These are phyloP conservation scores for Megacollybia marginata DNA, from an alignment of 768 basidiomycete genomes.

Conservation along the genomic window DNA sequence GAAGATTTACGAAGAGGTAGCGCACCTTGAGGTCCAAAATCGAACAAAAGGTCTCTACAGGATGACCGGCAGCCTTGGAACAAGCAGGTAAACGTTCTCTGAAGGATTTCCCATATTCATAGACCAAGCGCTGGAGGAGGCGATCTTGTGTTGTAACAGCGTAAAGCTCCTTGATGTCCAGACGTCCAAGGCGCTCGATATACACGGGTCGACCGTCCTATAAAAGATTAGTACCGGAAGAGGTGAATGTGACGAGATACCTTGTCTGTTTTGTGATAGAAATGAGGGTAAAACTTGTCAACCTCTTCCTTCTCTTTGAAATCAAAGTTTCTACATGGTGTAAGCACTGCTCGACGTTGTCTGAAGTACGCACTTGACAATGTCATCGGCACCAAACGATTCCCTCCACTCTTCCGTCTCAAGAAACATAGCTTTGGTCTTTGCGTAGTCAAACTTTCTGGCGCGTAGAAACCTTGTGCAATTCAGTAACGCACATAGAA, in stretches of 20 bases:
- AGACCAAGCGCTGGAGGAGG: slow-evolving; percentile 80
- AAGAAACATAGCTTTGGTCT: slow-evolving; percentile 80
- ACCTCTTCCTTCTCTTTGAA: slow-evolving; percentile 80
- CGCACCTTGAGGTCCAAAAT: slow-evolving; percentile 74
- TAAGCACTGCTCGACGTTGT: not conserved
- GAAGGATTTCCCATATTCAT: slow-evolving; percentile 89
- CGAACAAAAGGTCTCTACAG: slow-evolving; percentile 95
- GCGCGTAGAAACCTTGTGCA: slow-evolving; percentile 77
- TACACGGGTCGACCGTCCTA: slow-evolving; percentile 95
- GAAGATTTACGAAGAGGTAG: slow-evolving; percentile 55
- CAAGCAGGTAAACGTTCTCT: slow-evolving; percentile 76
- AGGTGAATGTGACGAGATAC: slow-evolving; percentile 25
- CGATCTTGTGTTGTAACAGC: slow-evolving; percentile 78
- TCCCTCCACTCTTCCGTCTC: slow-evolving; percentile 85
- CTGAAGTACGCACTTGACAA: slow-evolving; percentile 45
- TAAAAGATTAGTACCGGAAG: not conserved
- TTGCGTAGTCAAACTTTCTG: slow-evolving; percentile 80
- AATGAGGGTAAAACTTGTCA: slow-evolving; percentile 92
- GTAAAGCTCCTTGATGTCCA: slow-evolving; percentile 84
- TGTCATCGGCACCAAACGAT: slow-evolving; percentile 74
- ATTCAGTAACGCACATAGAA: not conserved
- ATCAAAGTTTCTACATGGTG: slow-evolving; percentile 61
- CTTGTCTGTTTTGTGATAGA: slow-evolving; percentile 94
- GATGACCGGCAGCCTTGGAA: slow-evolving; percentile 63
- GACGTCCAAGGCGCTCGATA: slow-evolving; percentile 85